Conservation (phyloP, 73 alveolate genomes). For the Symbiodinium pilosum region DNA sequence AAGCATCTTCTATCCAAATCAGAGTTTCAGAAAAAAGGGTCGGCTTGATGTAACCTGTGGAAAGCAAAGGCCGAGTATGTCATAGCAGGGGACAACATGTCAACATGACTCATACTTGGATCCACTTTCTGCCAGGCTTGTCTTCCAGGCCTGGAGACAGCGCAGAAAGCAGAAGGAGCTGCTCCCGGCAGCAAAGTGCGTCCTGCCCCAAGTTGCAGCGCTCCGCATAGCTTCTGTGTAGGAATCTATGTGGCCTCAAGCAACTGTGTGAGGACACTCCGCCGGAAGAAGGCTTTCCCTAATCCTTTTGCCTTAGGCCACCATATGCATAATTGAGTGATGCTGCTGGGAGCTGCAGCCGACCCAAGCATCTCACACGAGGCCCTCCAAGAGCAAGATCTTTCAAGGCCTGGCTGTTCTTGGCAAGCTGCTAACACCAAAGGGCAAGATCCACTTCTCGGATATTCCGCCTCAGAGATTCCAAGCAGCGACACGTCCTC, state of each 20-base stretch:
- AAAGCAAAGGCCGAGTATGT: no score
- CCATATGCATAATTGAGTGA: background rate
- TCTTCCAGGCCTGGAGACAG: slow-evolving; percentile 24
- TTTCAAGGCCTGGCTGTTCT: slow-evolving; percentile 66
- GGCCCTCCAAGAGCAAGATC: slow-evolving; percentile 71
- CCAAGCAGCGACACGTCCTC: slow-evolving; percentile 58
- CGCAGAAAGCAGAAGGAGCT: slow-evolving; percentile 48
- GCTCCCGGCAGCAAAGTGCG: slow-evolving; percentile 46
- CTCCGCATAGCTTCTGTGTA: no score
- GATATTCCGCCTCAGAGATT: slow-evolving; percentile 45
- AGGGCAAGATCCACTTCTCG: background rate
- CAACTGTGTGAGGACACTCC: slow-evolving; percentile 62
- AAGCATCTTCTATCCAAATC: background rate
- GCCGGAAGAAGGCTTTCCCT: slow-evolving; percentile 92
- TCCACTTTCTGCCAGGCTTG: no score
- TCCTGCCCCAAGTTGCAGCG: slow-evolving; percentile 19
- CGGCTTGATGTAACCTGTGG: no score
- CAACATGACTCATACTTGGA: no score
- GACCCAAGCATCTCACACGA: background rate
- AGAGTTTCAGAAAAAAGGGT: background rate
- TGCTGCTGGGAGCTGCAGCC: no score
- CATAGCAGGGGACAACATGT: no score
- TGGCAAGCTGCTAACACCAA: background rate
- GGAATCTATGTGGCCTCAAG: background rate
- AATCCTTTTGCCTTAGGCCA: slow-evolving; percentile 18